Percentiles rank a stretch among this genome's conserved stretches.
These are phyloP conservation scores for Biancaea sappan DNA, from an alignment of 306 rosid species.

Conservation along the genomic window DNA sequence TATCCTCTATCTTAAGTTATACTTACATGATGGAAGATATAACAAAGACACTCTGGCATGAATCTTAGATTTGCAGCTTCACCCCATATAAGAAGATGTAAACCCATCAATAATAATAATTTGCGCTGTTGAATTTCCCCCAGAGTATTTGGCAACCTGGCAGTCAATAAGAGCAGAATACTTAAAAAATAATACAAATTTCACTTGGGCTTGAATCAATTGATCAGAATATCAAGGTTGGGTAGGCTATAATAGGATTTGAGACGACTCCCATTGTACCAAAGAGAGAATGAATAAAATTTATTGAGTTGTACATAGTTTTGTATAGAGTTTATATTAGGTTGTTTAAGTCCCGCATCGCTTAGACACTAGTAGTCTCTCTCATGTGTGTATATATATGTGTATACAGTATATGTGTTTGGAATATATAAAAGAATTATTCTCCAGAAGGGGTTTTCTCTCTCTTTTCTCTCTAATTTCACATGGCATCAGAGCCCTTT, in stretches of 20 bases:
- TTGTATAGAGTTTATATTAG: too few relatives aligned
- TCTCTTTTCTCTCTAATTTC: too few relatives aligned
- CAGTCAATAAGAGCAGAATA: slow-evolving; percentile 26
- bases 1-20: neutral
- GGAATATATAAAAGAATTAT: too few relatives aligned
- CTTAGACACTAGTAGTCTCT: too few relatives aligned
- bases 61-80: slow-evolving; percentile 98
- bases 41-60: slow-evolving; percentile 99
- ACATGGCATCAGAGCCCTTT: too few relatives aligned
- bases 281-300: slow-evolving; percentile 8
- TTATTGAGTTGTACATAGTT: too few relatives aligned
- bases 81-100: slow-evolving; percentile 98
- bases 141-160: slow-evolving; percentile 93
- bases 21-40: slow-evolving; percentile 93
- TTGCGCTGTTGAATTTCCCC: slow-evolving; percentile 95
- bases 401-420: too few relatives aligned
- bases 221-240: neutral
- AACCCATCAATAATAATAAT: slow-evolving; percentile 87
- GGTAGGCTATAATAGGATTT: neutral
- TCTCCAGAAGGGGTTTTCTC: too few relatives aligned
- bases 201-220: neutral
- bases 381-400: too few relatives aligned
- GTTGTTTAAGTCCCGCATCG: too few relatives aligned
- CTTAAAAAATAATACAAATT: slow-evolving; percentile 18
- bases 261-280: slow-evolving; percentile 1